Evolutionary conservation across 371 early-diverging fungal genomes (phyloP).

Genomic region (Mucor racemosus): DNA sequence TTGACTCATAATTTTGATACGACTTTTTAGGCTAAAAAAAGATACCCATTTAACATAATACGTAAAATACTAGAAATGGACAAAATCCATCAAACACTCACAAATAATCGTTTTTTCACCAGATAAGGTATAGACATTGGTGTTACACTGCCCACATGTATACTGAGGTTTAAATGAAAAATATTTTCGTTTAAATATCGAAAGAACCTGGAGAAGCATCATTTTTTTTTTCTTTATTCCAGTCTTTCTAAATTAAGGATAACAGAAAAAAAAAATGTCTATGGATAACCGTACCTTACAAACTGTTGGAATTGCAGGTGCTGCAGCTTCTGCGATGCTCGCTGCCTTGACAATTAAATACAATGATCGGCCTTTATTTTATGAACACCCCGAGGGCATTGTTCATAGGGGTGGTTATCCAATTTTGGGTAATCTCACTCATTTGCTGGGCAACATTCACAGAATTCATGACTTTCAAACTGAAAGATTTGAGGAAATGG

Average conservation of each 20-base stretch:
- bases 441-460: conserved; percentile 28
- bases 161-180: not conserved
- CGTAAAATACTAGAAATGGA: not conserved
- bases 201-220: not conserved
- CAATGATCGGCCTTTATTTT: conserved; percentile 41
- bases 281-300: conserved; percentile 13
- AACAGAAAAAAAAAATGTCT: not conserved
- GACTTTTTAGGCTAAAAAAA: too few species aligned
- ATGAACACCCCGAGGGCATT: conserved; percentile 39
- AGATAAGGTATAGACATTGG: not conserved
- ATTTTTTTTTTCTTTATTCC: not conserved
- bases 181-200: not conserved
- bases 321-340: conserved; percentile 16
- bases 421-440: conserved; percentile 31
- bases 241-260: not conserved
- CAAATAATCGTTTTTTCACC: conserved; percentile 8
- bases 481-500: conserved; percentile 16
- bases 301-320: conserved; percentile 15
- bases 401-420: conserved; percentile 34
- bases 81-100: not conserved
- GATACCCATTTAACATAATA: not conserved
- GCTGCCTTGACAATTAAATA: conserved; percentile 35
- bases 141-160: not conserved
- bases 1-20: too few species aligned
- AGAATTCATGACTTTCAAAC: conserved; percentile 26